A percentile compares a stretch with the other conserved stretches of the same genome.
These are phyloP conservation scores for Cicer chorassanicum DNA, from an alignment of 306 rosid genomes.

Conservation along the genomic window DNA sequence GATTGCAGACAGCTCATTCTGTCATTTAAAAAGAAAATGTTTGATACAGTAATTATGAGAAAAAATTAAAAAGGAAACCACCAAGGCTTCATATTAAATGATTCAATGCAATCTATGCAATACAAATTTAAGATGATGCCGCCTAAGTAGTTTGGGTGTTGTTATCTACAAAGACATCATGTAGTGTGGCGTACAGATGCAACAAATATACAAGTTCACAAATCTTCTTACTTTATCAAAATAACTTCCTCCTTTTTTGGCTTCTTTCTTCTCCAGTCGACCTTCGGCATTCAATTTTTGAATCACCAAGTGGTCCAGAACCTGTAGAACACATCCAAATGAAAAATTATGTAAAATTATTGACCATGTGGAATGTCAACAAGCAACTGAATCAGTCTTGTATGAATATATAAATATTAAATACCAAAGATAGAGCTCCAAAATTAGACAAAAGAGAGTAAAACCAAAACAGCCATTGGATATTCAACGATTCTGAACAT, in stretches of 20 bases:
- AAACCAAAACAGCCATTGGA: slow-evolving; percentile 17
- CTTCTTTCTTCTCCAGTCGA: slow-evolving; percentile 94
- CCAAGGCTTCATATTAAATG: not conserved
- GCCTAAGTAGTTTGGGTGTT: slow-evolving; percentile 11
- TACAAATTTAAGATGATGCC: slow-evolving; percentile 17
- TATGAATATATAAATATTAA: not conserved
- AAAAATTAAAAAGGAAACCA: slow-evolving; percentile 14
- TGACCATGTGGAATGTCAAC: slow-evolving; percentile 16
- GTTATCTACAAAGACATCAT: slow-evolving; percentile 19
- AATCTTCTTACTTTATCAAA: slow-evolving; percentile 87
- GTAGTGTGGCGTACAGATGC: slow-evolving; percentile 20
- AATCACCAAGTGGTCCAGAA: slow-evolving; percentile 98
- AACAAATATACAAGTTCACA: slow-evolving; percentile 32
- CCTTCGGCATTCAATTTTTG: slow-evolving; percentile 99
- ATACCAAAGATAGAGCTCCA: not conserved
- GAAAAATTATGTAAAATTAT: slow-evolving; percentile 38
- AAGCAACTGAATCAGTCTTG: slow-evolving; percentile 21
- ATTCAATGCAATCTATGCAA: slow-evolving; percentile 23
- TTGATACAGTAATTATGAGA: slow-evolving; percentile 4
- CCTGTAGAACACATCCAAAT: slow-evolving; percentile 61
- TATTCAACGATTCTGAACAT: slow-evolving; percentile 37
- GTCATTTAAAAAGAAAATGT: slow-evolving; percentile 47
- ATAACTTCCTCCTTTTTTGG: slow-evolving; percentile 83
- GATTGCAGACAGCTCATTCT: slow-evolving; percentile 96
- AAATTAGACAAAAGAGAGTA: not conserved